Conservation (phyloP, 2,329 filamentous ascomycete genomes). For the Aspergillus tanneri region DNA sequence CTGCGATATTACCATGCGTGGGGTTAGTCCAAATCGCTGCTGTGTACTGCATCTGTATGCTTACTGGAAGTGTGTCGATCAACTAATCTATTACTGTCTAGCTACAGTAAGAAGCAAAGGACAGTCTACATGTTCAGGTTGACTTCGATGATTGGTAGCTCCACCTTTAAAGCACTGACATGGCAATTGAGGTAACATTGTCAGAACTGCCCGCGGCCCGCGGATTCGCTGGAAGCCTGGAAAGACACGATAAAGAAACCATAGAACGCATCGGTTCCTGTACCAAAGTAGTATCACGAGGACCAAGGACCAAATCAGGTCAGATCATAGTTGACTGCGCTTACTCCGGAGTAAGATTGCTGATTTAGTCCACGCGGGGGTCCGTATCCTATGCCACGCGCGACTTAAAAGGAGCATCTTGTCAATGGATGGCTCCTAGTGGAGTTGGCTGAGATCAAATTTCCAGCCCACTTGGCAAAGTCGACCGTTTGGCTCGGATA, state of each 20-base stretch:
- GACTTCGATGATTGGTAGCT: not conserved
- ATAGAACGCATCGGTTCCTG: too few species aligned
- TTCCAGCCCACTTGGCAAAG: too few species aligned
- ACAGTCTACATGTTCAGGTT: not conserved
- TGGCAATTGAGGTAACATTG: not conserved
- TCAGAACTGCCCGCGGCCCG: not conserved
- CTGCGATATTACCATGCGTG: constrained; percentile 11
- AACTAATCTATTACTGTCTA: too few species aligned
- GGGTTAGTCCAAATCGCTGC: constrained; percentile 16
- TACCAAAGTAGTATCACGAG: too few species aligned
- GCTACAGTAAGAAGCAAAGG: not conserved
- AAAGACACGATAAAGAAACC: not conserved
- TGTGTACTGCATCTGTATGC: constrained; percentile 3
- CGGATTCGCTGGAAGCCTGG: not conserved
- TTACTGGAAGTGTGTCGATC: not conserved
- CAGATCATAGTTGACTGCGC: not conserved
- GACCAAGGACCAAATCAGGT: not conserved
- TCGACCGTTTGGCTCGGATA: constrained; percentile 21
- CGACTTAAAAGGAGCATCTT: constrained; percentile 16
- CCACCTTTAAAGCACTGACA: not conserved
- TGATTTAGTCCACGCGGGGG: constrained; percentile 15
- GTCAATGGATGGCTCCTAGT: constrained; percentile 17
- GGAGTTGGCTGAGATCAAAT: constrained; percentile 17
- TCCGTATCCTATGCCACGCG: constrained; percentile 8
- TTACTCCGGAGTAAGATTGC: constrained; percentile 14